These are phyloP conservation scores for Hortaea werneckii DNA, from an alignment of 2,329 filamentous ascomycete species.

Conservation along the genomic window DNA sequence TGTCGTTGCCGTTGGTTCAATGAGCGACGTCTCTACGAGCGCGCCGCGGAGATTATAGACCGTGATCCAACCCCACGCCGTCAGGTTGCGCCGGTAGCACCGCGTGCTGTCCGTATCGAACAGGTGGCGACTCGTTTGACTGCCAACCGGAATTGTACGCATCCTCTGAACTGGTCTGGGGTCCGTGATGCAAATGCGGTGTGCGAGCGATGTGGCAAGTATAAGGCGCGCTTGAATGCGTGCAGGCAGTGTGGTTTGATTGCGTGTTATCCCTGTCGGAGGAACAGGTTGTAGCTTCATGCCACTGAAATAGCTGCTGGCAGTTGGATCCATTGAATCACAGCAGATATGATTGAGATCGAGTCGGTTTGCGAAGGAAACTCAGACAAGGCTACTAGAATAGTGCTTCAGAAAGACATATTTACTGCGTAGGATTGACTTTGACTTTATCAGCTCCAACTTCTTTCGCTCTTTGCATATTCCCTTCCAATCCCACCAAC, in stretches of 20 bases:
- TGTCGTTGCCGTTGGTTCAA: slow-evolving; percentile 9
- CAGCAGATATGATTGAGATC: too few relatives aligned
- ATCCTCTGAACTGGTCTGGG: not conserved
- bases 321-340: too few relatives aligned
- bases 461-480: not conserved
- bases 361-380: too few relatives aligned
- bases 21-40: slow-evolving; percentile 7
- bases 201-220: not conserved
- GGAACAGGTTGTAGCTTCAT: not conserved
- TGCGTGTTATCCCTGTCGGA: not conserved
- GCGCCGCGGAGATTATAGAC: slow-evolving; percentile 1
- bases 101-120: not conserved
- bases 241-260: not conserved
- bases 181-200: not conserved
- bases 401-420: too few relatives aligned
- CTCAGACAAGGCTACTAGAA: too few relatives aligned
- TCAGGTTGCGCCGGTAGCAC: not conserved
- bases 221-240: not conserved
- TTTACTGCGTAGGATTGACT: not conserved
- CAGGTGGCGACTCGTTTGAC: not conserved
- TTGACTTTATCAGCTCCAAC: not conserved
- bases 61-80: not conserved
- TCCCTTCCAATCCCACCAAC: slow-evolving; percentile 25
- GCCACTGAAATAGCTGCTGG: too few relatives aligned
- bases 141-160: not conserved